Base-by-base conservation (phyloP, 495 filamentous ascomycete species). In the Lichina pygmaea region DNA sequence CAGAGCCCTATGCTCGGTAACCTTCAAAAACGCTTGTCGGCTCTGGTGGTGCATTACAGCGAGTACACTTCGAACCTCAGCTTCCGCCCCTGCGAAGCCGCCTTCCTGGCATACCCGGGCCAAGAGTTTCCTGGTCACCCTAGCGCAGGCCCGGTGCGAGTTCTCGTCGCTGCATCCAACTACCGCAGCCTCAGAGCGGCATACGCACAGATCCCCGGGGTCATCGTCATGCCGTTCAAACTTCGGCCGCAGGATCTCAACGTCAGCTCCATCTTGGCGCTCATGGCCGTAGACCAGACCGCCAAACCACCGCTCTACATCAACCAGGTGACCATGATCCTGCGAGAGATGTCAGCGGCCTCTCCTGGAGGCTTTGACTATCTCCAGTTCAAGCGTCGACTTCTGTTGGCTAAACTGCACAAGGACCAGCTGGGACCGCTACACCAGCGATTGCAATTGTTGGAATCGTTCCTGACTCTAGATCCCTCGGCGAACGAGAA, bases 111-210 rank as follows among this genome's bases (percentile, higher is more conserved):
- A 11, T 47, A n/a, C 16, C 52, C 50, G 8, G 11, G 43, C 48
- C 44, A 34, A 11, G 9, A 53, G 3, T 50, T 53, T 33, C 38
- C 37, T 11, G 17, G n/a, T 3, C 11, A 43, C 7, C 40, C 34
- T 24, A 11, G 11, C 9, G 36, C 43, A 9, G 42, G 34, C 6
- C 41, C 46, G 12, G 53, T 58, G n/a, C 49, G 36, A 12, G 50
- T 58, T 5, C 24, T 57, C 6, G 55, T 55, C 24, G 52, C 56
- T 15, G 54, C 56, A 38, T 54, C 51, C 5, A 58, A 57, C 47
- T 53, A 47, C 39, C 50, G 17, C 13, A 44, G 17, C 8, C 42
- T 58, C 11, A 44, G 33, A 24, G 8, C 10, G 2, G 34, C 46
- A 41, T 56, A 56, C 43, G 24, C 24, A 12, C 6, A 46, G 6